A percentile compares a stretch with the other conserved stretches of the same genome.
Evolutionary conservation across 129 eudicot genomes (phyloP).

Genomic region (Tanacetum coccineum): DNA sequence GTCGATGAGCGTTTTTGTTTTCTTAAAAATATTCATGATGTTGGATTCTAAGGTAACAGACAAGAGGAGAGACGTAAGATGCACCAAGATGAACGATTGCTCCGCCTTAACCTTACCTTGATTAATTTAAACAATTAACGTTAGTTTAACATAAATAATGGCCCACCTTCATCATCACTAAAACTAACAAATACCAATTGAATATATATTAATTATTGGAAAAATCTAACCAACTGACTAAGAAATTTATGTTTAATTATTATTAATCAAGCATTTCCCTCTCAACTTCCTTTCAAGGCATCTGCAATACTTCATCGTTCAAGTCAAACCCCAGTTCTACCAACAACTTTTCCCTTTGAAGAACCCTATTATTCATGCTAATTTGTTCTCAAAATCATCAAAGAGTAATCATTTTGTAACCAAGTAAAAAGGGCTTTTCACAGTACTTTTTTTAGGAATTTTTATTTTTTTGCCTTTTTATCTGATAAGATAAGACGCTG

Average conservation of each 20-base stretch:
- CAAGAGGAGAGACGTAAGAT: slow-evolving; percentile 48
- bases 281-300: slow-evolving; percentile 35
- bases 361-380: slow-evolving; percentile 31
- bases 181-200: slow-evolving; percentile 31
- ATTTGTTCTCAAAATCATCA: slow-evolving; percentile 20
- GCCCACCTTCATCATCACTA: slow-evolving; percentile 40
- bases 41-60: slow-evolving; percentile 45
- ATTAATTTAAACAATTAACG: slow-evolving; percentile 23
- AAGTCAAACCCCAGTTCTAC: slow-evolving; percentile 43
- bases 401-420: slow-evolving; percentile 16
- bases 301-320: slow-evolving; percentile 24
- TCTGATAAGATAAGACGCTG: slow-evolving; percentile 9
- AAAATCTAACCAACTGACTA: slow-evolving; percentile 21
- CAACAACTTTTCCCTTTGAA: slow-evolving; percentile 25
- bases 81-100: slow-evolving; percentile 37
- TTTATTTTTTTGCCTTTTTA: slow-evolving; percentile 14
- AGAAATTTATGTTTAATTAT: slow-evolving; percentile 36
- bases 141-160: slow-evolving; percentile 33
- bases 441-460: slow-evolving; percentile 1
- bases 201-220: slow-evolving; percentile 23
- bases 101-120: slow-evolving; percentile 40
- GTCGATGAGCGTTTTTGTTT: slow-evolving; percentile 20
- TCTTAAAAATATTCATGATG: slow-evolving; percentile 29
- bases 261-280: slow-evolving; percentile 28
- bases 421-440: slow-evolving; percentile 12